Percentiles rank a stretch among this genome's conserved stretches.
Evolutionary conservation across 1,139 yeast genomes (phyloP).

Genomic region (Candida mesenterica): DNA sequence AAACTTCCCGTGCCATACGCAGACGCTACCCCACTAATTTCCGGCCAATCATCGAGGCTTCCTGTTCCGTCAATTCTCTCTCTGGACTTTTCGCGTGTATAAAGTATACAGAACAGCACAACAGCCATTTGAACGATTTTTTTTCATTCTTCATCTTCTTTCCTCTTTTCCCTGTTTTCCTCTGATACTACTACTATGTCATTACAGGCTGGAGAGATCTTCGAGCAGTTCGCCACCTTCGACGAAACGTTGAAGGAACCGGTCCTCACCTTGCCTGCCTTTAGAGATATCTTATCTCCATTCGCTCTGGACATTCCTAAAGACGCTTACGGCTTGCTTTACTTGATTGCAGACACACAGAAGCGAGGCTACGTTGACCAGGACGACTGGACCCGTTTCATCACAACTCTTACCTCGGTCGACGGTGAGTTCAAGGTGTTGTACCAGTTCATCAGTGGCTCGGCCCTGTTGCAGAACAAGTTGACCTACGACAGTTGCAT

Average conservation of each 20-base stretch:
- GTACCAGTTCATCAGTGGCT: slow-evolving; percentile 20
- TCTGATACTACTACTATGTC: too few species aligned
- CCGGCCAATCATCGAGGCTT: too few species aligned
- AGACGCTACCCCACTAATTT: too few species aligned
- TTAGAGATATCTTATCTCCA: slow-evolving; percentile 42
- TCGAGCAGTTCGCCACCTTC: slow-evolving; percentile 38
- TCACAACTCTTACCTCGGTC: slow-evolving; percentile 50
- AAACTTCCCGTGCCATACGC: too few species aligned
- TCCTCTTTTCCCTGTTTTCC: too few species aligned
- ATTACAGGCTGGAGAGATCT: slow-evolving; percentile 34
- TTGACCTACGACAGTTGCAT: slow-evolving; percentile 39
- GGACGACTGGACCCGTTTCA: slow-evolving; percentile 59
- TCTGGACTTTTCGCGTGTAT: too few species aligned
- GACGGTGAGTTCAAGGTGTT: slow-evolving; percentile 61
- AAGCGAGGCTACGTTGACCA: slow-evolving; percentile 62
- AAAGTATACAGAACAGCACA: too few species aligned
- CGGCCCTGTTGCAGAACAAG: slow-evolving; percentile 7
- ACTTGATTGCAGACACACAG: slow-evolving; percentile 61
- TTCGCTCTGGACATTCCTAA: slow-evolving; percentile 43
- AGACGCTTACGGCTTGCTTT: slow-evolving; percentile 48
- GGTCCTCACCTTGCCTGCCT: slow-evolving; percentile 35
- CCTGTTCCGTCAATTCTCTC: too few species aligned
- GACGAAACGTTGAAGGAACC: slow-evolving; percentile 20
- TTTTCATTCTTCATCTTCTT: too few species aligned
- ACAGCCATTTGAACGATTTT: too few species aligned